phyloP scores from a whole-genome alignment of 1,284 basidiomycete genomes.

The Trametes versicolor region DNA sequence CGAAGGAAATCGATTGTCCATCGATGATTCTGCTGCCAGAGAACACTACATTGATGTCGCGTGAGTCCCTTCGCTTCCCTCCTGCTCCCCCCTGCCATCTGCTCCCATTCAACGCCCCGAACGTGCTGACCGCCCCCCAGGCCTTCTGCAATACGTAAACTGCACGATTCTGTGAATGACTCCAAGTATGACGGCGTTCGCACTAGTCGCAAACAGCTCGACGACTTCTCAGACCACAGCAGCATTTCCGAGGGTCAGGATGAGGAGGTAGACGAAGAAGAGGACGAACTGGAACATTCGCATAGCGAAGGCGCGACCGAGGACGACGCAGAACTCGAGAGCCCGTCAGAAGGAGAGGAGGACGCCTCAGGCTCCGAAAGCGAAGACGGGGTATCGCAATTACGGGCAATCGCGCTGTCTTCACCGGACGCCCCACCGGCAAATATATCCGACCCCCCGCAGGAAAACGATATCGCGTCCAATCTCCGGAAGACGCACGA shows the following conservation, averaged over 20 bases:
- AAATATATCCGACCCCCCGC: constrained; percentile 19
- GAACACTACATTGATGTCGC: constrained; percentile 88
- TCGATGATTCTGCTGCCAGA: constrained; percentile 53
- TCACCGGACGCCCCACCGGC: constrained; percentile 21
- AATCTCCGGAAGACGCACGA: constrained; percentile 67
- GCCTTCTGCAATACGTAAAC: constrained; percentile 72
- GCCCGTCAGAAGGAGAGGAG: constrained; percentile 44
- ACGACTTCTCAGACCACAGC: constrained; percentile 53
- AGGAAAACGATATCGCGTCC: constrained; percentile 56
- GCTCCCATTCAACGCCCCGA: constrained; percentile 23
- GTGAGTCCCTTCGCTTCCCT: constrained; percentile 53
- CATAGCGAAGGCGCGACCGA: constrained; percentile 27
- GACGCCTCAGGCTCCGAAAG: constrained; percentile 33
- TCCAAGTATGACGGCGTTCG: constrained; percentile 81
- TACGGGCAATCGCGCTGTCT: not conserved
- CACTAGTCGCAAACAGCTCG: constrained; percentile 68
- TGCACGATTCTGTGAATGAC: constrained; percentile 68
- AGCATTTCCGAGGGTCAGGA: constrained; percentile 46
- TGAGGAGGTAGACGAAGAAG: constrained; percentile 41
- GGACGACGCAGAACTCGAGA: constrained; percentile 42
- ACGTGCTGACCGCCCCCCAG: constrained; percentile 50
- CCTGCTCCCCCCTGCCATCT: constrained; percentile 7
- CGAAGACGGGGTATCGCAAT: constrained; percentile 11
- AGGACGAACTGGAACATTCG: constrained; percentile 16
- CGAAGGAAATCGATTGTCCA: constrained; percentile 35